Evolutionary conservation across 73 alveolate species (phyloP), one percentile per base, ranked within the genome.

Genomic region (Paramecium bursaria): DNA sequence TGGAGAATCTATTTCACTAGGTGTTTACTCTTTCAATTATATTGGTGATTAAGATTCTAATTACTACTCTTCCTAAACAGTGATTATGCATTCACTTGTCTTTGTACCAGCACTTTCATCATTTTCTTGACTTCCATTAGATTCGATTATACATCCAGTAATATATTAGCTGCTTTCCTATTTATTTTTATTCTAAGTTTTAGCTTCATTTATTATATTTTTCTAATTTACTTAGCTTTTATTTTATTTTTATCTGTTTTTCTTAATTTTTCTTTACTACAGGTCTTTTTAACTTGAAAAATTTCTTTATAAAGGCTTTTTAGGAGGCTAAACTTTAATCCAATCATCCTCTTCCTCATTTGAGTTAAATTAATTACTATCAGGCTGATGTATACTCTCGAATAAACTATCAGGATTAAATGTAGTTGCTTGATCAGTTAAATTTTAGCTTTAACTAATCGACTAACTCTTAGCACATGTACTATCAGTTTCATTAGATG

Each of bases 191-290:
- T 55, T 55, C 0, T 47, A 55, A 29, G 26, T 57, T 50, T 57
- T 57, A n/a, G 27, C 33, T 14, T 57, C n/a, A 3, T 57, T 50
- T 27, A 51, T 57, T 57, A 26, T 57, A n/a, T 57, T 57, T 57
- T 39, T 39, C 50, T 39, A 7, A 6, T 19, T 51, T 19, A 11
- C 33, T 7, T 39, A 5, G 14, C 49, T 39, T 39, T 39, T 39
- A 39, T 39, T 39, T 39, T 39, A 39, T 39, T 39, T 39, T 7
- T 39, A 7, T 39, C 11, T 39, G 14, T 39, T 39, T 7, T 39
- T 39, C 49, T 39, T 39, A 5, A 7, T 39, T 7, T 5, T 5
- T 39, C 49, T 39, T 39, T 39, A 5, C 5, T 5, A 7, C 49
- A 39, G 11, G 11, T 39, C 49, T 7, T 39, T 39, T 11, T 39